Base-by-base conservation (phyloP, 768 basidiomycete genomes). In the Hypholoma sublateritium region DNA sequence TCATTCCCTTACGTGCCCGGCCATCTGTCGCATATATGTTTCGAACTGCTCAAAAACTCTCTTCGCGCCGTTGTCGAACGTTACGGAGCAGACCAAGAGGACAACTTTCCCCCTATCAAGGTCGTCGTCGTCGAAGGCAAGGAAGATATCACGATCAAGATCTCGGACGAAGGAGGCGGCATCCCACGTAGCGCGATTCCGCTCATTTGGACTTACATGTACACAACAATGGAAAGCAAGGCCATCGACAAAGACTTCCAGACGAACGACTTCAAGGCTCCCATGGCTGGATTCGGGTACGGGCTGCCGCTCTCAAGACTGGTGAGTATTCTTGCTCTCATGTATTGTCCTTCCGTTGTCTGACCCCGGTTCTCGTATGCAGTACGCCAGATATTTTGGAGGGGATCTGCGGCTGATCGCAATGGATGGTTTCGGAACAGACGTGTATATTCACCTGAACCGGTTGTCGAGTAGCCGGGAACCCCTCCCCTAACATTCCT, bases 71-170 rank as follows among this genome's bases (percentile, higher is more conserved):
- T 96, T 53, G 96, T 99, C 16, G 97, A 98, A 72, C 84, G 91
- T 2, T 91, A 85, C 70, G 96, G 96, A 0, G 84, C 85, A 1
- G 89, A 93, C 50, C 79, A 84, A 57, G 93, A 93, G 67, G 84
- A 86, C 55, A 62, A 66, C n/a, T 90, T 87, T 74, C 94, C 94
- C 11, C 88, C 93, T 0, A 95, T 96, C 76, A 94, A 93, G 72
- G 91, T 96, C 48, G 83, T 98, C 56, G 96, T 97, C 35, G 92
- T 96, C 1, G 95, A 96, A 68, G 95, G 96, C n/a, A 91, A 87
- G 61, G 96, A 98, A 68, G 96, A 98, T 66, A 97, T 98, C 65
- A 98, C 96, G 2, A 93, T 99, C 81, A 99, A 99, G 82, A 97
- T 99, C 58, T 88, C 86, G 1, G 96, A 99, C 67, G 96, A 99